A percentile compares a stretch with the other conserved stretches of the same genome.
phyloP scores from a whole-genome alignment of 768 basidiomycete species.

The Coprinopsis cinerea region DNA sequence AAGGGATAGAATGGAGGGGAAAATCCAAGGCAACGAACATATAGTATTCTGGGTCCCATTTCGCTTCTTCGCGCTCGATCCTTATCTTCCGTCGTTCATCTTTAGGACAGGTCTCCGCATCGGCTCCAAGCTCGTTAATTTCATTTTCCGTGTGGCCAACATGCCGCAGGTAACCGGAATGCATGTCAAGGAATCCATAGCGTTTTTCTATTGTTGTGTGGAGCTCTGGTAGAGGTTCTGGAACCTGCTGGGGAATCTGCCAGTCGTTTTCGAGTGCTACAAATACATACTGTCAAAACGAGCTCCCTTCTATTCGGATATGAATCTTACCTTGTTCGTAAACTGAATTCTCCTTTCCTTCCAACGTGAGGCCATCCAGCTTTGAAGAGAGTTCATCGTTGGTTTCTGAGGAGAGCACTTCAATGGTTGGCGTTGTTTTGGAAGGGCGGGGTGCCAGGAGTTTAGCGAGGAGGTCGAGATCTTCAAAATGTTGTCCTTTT shows the following conservation, averaged over 20 bases:
- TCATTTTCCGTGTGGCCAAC: slow-evolving; percentile 75
- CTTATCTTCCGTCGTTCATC: slow-evolving; percentile 50
- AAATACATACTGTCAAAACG: slow-evolving; percentile 1
- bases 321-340: slow-evolving; percentile 46
- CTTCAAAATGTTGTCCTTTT: slow-evolving; percentile 62
- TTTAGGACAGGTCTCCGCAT: slow-evolving; percentile 51
- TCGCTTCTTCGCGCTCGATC: slow-evolving; percentile 59
- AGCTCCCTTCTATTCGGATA: background rate
- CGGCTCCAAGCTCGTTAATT: slow-evolving; percentile 68
- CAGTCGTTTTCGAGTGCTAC: slow-evolving; percentile 75
- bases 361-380: slow-evolving; percentile 40
- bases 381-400: slow-evolving; percentile 36
- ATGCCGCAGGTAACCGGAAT: slow-evolving; percentile 72
- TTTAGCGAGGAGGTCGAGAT: slow-evolving; percentile 75
- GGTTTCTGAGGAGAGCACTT: slow-evolving; percentile 43
- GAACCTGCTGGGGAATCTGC: slow-evolving; percentile 63
- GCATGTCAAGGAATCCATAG: slow-evolving; percentile 75
- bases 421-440: slow-evolving; percentile 38
- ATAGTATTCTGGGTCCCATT: slow-evolving; percentile 83
- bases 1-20: slow-evolving; percentile 1
- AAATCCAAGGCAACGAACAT: slow-evolving; percentile 42
- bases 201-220: slow-evolving; percentile 37
- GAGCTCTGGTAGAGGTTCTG: slow-evolving; percentile 33
- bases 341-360: slow-evolving; percentile 39
- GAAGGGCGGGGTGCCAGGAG: slow-evolving; percentile 62